Percentiles rank a stretch among this genome's conserved stretches.
These are phyloP conservation scores for Ganoderma resinaceum DNA, from an alignment of 1,284 basidiomycete species.

Conservation along the genomic window DNA sequence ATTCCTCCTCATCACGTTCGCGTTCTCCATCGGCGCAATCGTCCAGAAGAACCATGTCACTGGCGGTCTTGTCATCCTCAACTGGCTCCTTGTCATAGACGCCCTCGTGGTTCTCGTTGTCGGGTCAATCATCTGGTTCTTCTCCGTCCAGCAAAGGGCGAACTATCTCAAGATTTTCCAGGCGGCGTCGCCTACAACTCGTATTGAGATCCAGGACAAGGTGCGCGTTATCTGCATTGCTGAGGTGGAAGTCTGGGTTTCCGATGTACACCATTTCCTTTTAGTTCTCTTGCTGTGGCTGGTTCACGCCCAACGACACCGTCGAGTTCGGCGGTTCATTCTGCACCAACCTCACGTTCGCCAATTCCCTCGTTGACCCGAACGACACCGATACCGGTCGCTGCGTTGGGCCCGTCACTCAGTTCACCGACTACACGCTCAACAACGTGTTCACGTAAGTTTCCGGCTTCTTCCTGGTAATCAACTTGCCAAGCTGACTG, in stretches of 20 bases:
- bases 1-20: constrained; percentile 69
- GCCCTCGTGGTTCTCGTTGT: constrained; percentile 63
- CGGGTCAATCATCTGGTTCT: constrained; percentile 81
- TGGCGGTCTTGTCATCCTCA: constrained; percentile 72
- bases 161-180: constrained; percentile 70
- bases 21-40: constrained; percentile 73
- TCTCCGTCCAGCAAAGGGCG: constrained; percentile 71
- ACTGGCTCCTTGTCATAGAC: constrained; percentile 73
- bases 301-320: constrained; percentile 70
- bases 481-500: not conserved
- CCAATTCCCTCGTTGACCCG: constrained; percentile 52
- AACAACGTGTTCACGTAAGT: constrained; percentile 85
- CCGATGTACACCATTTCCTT: not conserved
- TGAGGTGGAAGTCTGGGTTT: not conserved
- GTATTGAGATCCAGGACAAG: constrained; percentile 74
- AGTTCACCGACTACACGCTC: constrained; percentile 71
- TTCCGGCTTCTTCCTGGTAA: not conserved
- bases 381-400: constrained; percentile 46
- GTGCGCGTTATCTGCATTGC: constrained; percentile 49
- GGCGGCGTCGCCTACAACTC: constrained; percentile 51
- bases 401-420: constrained; percentile 73
- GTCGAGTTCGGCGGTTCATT: constrained; percentile 64
- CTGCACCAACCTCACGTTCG: constrained; percentile 62
- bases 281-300: constrained; percentile 84
- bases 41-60: constrained; percentile 73